Evolutionary conservation across 208 protist species (phyloP), one percentile per base, ranked within the genome.

Genomic region (Crithidia brevicula): DNA sequence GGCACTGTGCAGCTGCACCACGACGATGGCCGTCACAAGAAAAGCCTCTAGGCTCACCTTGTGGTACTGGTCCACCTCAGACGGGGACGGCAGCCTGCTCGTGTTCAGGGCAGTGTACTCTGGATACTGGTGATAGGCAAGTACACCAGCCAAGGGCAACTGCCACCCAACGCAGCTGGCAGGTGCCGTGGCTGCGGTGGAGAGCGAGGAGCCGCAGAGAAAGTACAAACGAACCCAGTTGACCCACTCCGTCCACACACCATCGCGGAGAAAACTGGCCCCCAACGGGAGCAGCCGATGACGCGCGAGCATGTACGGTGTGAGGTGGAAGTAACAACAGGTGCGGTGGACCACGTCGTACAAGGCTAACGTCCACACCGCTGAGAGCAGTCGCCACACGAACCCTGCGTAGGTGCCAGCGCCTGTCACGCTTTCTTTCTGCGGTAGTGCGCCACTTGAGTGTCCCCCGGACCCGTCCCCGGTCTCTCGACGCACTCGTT

Each of bases 221-320:
- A 82, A 2, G 34, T 72, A 72, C 20, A 84, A 43, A 1, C 87
- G 87, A 1, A 81, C 57, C 42, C 67, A 61, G 58, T 81, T 87
- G 20, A 90, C 64, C 67, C 79, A 89, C 23, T 64, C 68, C 11
- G 73, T 68, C 73, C 74, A 83, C 11, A 71, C 28, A 0, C 70
- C 70, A 52, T 76, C 70, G 46, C 33, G 38, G 3, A 76, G 18
- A 30, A 76, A 76, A 15, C 7, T 18, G 4, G 16, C 10, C 9
- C 70, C 50, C 9, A 93, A 58, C 8, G 83, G 87, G 16, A 93
- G 68, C 69, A 93, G 56, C 8, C 66, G 61, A 22, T 68, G 71
- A 1, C 87, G 81, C 46, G 63, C 77, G 5, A 93, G 74, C 69
- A 85, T 81, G 28, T 72, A 62, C 0, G 74, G 58, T 1, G 82